Conservation (phyloP, 306 rosid genomes). For the Pueraria montana region DNA sequence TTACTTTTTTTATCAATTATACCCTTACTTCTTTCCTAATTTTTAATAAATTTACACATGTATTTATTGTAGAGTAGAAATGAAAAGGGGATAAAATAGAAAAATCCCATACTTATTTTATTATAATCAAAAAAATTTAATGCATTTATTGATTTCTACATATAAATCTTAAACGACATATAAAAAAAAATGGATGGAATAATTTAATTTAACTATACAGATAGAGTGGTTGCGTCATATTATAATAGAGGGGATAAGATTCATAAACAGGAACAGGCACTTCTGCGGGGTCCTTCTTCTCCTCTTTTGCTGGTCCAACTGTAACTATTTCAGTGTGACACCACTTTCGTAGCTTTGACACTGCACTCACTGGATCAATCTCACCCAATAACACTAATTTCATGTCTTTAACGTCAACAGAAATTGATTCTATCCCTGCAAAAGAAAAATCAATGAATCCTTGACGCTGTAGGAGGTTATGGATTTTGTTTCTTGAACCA, state of each 20-base stretch:
- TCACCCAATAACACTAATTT: constrained; percentile 69
- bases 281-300: constrained; percentile 23
- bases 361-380: constrained; percentile 67
- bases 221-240: background rate
- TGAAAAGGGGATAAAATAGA: no score
- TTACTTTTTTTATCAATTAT: no score
- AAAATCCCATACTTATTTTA: no score
- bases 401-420: constrained; percentile 60
- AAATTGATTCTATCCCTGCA: constrained; percentile 70
- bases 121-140: no score
- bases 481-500: background rate
- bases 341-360: constrained; percentile 61
- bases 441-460: no score
- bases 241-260: background rate
- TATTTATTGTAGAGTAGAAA: no score
- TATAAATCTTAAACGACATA: no score
- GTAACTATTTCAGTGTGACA: constrained; percentile 55
- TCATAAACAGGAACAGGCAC: background rate
- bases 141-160: no score
- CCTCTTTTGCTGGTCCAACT: background rate
- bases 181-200: no score
- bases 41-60: no score
- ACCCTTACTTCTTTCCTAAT: no score
- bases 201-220: background rate
- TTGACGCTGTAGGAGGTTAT: no score